phyloP scores from a whole-genome alignment of 306 rosid species.

The Lathyrus tuberosus region DNA sequence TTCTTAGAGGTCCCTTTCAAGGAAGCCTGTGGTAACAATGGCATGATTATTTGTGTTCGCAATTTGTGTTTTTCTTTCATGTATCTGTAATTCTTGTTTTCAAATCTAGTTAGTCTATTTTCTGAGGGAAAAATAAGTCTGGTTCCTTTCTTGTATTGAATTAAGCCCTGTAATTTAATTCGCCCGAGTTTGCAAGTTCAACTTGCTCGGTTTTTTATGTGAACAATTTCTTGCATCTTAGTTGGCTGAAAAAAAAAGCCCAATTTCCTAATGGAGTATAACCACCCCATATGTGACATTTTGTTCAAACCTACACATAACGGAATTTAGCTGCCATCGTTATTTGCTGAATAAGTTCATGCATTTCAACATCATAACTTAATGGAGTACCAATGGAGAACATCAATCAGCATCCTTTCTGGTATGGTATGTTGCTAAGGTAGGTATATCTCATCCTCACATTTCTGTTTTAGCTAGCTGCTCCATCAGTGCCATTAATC shows the following conservation, averaged over 20 bases:
- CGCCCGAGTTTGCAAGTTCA: constrained; percentile 24
- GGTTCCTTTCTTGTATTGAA: constrained; percentile 32
- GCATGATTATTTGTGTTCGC: constrained; percentile 39
- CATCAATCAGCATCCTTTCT: too few relatives aligned
- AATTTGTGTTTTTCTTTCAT: constrained; percentile 42
- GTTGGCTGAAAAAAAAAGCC: not conserved
- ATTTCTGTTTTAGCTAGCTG: too few relatives aligned
- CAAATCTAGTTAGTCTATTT: constrained; percentile 32
- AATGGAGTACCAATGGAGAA: too few relatives aligned
- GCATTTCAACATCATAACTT: too few relatives aligned
- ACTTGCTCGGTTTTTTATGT: constrained; percentile 19
- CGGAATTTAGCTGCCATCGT: too few relatives aligned
- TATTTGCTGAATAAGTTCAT: too few relatives aligned
- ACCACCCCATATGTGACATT: too few relatives aligned
- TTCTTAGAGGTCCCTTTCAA: constrained; percentile 39
- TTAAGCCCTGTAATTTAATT: constrained; percentile 27
- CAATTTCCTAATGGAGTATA: too few relatives aligned
- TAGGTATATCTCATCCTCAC: too few relatives aligned
- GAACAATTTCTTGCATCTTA: constrained; percentile 1
- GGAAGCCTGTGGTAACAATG: constrained; percentile 38
- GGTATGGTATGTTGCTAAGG: too few relatives aligned
- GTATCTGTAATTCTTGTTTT: constrained; percentile 39
- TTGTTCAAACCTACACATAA: too few relatives aligned
- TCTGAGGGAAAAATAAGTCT: constrained; percentile 37
- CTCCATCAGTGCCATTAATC: too few relatives aligned